Conservation (phyloP, 768 basidiomycete species). For the Phanerochaete carnosa region DNA sequence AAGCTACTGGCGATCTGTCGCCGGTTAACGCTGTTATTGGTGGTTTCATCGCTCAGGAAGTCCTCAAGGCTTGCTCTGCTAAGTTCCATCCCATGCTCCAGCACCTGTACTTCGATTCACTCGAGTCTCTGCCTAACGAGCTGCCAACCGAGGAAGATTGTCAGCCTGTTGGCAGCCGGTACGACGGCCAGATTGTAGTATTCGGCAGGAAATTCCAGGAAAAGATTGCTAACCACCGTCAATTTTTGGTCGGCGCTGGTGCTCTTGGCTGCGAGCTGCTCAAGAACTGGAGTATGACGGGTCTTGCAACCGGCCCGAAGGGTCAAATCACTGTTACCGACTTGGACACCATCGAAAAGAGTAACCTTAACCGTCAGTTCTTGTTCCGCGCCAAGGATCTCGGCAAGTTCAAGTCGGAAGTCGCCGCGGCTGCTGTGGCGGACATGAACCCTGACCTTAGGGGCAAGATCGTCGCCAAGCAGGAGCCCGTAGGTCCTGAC, state of each 20-base stretch:
- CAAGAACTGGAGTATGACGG: slow-evolving; percentile 99
- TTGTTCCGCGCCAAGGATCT: slow-evolving; percentile 95
- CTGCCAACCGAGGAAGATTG: slow-evolving; percentile 82
- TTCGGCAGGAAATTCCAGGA: slow-evolving; percentile 93
- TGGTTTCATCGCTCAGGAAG: slow-evolving; percentile 97
- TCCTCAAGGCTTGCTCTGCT: slow-evolving; percentile 93
- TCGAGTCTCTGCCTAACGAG: slow-evolving; percentile 82
- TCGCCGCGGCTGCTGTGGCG: slow-evolving; percentile 84
- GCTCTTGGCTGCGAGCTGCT: slow-evolving; percentile 99
- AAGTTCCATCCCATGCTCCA: slow-evolving; percentile 98
- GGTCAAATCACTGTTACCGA: slow-evolving; percentile 93
- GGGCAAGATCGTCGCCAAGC: slow-evolving; percentile 83
- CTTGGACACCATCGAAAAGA: slow-evolving; percentile 98
- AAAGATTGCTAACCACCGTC: slow-evolving; percentile 83
- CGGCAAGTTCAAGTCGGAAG: slow-evolving; percentile 96
- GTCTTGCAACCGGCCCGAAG: slow-evolving; percentile 74
- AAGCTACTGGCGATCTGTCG: slow-evolving; percentile 86
- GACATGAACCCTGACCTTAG: slow-evolving; percentile 94
- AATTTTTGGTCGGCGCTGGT: slow-evolving; percentile 98
- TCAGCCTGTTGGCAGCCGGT: slow-evolving; percentile 77
- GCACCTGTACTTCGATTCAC: slow-evolving; percentile 94
- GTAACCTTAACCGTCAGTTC: slow-evolving; percentile 97
- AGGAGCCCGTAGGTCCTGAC: slow-evolving; percentile 89
- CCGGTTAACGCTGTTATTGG: slow-evolving; percentile 93
- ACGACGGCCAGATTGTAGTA: slow-evolving; percentile 94